Conservation (phyloP, 2,329 filamentous ascomycete species). For the Chaetomiaceae sp. region DNA sequence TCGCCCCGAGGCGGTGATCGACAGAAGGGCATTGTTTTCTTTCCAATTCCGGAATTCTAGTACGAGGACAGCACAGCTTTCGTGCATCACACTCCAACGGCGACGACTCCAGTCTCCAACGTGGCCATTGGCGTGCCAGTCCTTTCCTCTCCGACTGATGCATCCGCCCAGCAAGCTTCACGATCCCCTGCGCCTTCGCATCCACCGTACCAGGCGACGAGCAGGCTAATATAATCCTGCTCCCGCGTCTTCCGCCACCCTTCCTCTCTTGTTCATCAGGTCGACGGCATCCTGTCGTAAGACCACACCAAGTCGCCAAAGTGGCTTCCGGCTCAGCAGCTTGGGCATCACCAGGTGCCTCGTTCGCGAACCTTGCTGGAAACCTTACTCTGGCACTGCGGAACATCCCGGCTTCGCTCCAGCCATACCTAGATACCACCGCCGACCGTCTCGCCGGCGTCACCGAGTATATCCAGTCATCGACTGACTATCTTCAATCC, state of each 20-base stretch:
- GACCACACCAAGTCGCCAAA: conserved; percentile 46
- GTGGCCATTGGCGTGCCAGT: conserved; percentile 22
- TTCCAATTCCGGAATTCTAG: conserved; percentile 16
- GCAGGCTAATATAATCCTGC: conserved; percentile 20
- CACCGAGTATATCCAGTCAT: conserved; percentile 47
- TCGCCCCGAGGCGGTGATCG: conserved; percentile 21
- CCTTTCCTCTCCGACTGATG: conserved; percentile 19
- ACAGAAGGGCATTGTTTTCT: conserved; percentile 17
- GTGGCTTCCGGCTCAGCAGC: conserved; percentile 57
- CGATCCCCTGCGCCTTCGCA: conserved; percentile 14
- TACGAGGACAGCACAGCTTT: conserved; percentile 20
- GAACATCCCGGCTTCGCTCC: conserved; percentile 42
- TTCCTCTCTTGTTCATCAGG: conserved; percentile 12
- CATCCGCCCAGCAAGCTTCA: conserved; percentile 20
- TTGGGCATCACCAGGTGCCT: conserved; percentile 60
- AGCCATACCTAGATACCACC: conserved; percentile 52
- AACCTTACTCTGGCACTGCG: conserved; percentile 41
- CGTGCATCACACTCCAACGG: conserved; percentile 10
- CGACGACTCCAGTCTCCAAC: conserved; percentile 14
- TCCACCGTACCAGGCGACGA: conserved; percentile 16
- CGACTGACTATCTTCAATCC: conserved; percentile 48
- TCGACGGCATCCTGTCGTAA: conserved; percentile 37
- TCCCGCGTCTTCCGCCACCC: conserved; percentile 3
- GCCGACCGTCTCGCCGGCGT: conserved; percentile 47
- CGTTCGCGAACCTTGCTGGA: conserved; percentile 49